Conservation (phyloP, 179 eudicot species). For the Pouteria campechiana region DNA sequence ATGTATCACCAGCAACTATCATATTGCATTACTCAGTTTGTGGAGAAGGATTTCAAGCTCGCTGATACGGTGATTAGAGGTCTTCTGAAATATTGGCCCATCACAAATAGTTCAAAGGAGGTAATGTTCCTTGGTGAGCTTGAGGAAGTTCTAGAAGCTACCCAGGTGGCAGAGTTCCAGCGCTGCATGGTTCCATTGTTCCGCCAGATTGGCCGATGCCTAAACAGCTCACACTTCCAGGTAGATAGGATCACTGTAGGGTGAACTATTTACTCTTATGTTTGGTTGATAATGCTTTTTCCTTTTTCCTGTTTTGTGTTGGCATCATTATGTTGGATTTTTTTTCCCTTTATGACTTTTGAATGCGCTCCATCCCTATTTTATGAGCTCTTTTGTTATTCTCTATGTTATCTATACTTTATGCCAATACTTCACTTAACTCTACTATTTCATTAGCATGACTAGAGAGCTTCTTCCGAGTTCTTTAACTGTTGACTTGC, state of each 20-base stretch:
- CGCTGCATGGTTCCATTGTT: conserved; percentile 39
- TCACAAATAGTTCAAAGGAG: conserved; percentile 33
- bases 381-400: background rate
- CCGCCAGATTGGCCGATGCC: conserved; percentile 31
- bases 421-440: too few species aligned
- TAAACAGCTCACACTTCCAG: conserved; percentile 38
- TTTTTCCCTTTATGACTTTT: too few species aligned
- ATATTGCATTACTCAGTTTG: conserved; percentile 32
- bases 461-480: too few species aligned
- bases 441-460: too few species aligned
- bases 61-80: conserved; percentile 40
- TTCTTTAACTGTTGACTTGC: too few species aligned
- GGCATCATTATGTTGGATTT: too few species aligned
- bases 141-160: conserved; percentile 31
- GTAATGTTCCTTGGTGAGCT: conserved; percentile 32
- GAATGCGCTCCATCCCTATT: too few species aligned
- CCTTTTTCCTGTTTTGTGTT: background rate
- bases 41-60: conserved; percentile 33
- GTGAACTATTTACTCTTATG: background rate
- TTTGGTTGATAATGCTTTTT: background rate
- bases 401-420: too few species aligned
- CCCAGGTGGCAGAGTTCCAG: conserved; percentile 32
- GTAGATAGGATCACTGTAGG: conserved; percentile 9
- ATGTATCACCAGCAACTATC: conserved; percentile 39
- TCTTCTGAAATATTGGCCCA: conserved; percentile 32